Evolutionary conservation across 345 rosid species (phyloP), one percentile per base, ranked within the genome.

Genomic region (Brassica nigra): DNA sequence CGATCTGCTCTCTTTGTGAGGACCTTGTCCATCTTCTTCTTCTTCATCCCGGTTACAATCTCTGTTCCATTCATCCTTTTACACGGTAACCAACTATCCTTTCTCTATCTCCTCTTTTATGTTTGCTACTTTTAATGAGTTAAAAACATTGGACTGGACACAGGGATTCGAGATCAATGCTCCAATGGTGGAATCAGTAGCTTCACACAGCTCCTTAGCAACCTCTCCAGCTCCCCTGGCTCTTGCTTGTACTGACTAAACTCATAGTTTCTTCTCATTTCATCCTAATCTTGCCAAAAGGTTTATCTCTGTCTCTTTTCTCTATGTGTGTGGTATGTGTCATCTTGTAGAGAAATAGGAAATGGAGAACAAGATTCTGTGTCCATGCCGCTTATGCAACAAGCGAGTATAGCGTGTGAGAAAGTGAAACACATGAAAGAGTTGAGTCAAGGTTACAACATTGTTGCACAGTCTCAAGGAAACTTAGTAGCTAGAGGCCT

Each of bases 191-290:
- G 87, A 76, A 62, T 81, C 12, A 85, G 71, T 33, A 85, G 76
- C 11, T 89, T 95, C 88, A 93, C 93, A 28, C 86, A 90, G 67
- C 79, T 71, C 33, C 88, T 92, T 66, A 59, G 71, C 12, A 66
- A 83, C 62, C 86, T 80, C 75, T 89, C 99, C 27, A 88, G 88
- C 62, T 85, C 93, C 81, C 70, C 85, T 62, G 99, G 98, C 67
- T 87, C 79, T 85, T 95, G 98, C 89, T 29, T 52, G 58, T 52
- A 47, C 55, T 14, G 6, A 14, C 16, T 47, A 1, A 47, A 12
- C 16, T 47, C 6, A 4, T 47, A 12, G 6, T 16, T 47, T 14
- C 15, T 14, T 4, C 55, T 47, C 14, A 16, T 5, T 47, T 47
- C 54, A 44, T 44, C 54, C 54, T 44, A 44, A 44, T 44, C 15